Evolutionary conservation across 306 rosid genomes (phyloP), one percentile per base, ranked within the genome.

Genomic region (Acacia confusa): DNA sequence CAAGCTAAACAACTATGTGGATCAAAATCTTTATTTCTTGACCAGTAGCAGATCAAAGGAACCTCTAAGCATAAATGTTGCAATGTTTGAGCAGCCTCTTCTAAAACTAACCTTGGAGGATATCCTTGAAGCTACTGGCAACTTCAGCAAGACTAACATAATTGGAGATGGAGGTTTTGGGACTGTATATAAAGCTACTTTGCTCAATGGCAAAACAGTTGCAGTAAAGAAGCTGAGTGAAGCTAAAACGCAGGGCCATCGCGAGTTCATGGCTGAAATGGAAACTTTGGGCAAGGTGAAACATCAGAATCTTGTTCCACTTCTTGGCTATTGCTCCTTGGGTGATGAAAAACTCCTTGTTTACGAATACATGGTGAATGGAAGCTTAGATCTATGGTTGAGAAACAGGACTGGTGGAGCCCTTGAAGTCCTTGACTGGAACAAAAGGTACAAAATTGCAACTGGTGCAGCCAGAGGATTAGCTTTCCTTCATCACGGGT

Each of bases 81-180:
- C 99, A 72, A 92, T 88, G 95, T 96, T 94, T 84, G 94, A 92
- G 90, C 98, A 91, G 90, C 99, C 97, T 60, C 98, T 96, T 71
- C 79, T 96, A 91, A 96, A 88, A 45, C 52, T 96, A 63, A 96
- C 99, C 15, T 66, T 96, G 70, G 94, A 43, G 0, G 91, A 96
- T 75, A 87, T 96, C 79, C 94, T 91, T 15, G 87, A 84, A 83
- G 99, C 99, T 36, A 96, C 99, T 65, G 90, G 92, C 86, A 96
- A 96, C 84, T 96, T 96, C 91, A 91, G 97, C 96, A 96, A 91
- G 89, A 81, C 94, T 20, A 96, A 96, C 85, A 88, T 96, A 53
- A 96, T 96, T 67, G 99, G 99, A 82, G 99, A 96, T 45, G 99
- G 99, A 73, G 99, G 99, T 52, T 96, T 96, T 7, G 99, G 99